Evolutionary conservation across 164 flowering plant species (phyloP), one percentile per base, ranked within the genome.

Genomic region (Taxillus chinensis): DNA sequence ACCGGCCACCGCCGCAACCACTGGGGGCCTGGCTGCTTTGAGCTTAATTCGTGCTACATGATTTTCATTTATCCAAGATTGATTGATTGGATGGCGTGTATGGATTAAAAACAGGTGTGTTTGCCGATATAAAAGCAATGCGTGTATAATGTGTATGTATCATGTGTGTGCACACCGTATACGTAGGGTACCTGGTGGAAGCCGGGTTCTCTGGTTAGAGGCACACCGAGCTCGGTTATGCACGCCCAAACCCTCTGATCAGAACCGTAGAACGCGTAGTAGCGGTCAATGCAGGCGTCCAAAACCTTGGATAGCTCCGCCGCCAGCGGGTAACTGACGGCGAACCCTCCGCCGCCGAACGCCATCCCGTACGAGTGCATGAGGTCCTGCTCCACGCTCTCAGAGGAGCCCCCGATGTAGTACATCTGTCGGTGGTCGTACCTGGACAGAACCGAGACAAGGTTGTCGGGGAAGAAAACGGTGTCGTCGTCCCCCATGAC

Each of bases 401-500:
- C 98, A 37, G 93, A 86, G 57, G 69, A 69, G 13, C 83, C 87
- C 0, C 98, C 98, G 13, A 92, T 70, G 59, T 90, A 92, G 51
- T 74, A 78, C 88, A 82, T 79, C 73, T 70, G 71, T 41, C 71
- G 49, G 70, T 89, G 90, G 69, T 90, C 95, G 63, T 86, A 86
- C 67, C 63, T 80, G 41, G 72, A 58, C 57, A 92, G 60, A 17
- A 83, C 92, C 42, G 77, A 5, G 2, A 78, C 87, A 39, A 92
- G 63, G 62, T 92, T 92, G 14, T 88, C 84, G 3, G 80, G 39
- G 68, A 92, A 83, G 48, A 83, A 92, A 69, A 92, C 89, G 54
- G 96, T 90, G 65, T 92, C 98, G 51, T 92, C 98, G 67, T 90
- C 98, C 8, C 96, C 96, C 90, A 92, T 78, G 52, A 90, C 96